These are phyloP conservation scores for Didymosphaeria variabile DNA, from an alignment of 2,329 filamentous ascomycete species.

Conservation along the genomic window DNA sequence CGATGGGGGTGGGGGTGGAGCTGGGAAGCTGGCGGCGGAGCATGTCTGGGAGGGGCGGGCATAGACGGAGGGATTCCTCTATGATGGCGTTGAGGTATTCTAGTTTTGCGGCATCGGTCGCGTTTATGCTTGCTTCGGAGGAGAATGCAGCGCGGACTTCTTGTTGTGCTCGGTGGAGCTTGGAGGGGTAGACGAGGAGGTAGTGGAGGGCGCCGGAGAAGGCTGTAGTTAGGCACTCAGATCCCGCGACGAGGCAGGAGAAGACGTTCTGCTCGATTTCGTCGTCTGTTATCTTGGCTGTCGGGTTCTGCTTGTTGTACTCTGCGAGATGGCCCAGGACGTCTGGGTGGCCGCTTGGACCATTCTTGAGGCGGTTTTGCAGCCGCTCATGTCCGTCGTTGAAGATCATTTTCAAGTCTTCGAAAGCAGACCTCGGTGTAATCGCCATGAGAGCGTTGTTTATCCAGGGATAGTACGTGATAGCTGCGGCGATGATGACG, in stretches of 20 bases:
- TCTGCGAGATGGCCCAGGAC: constrained; percentile 23
- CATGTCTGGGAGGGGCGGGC: constrained; percentile 22
- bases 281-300: neutral
- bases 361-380: constrained; percentile 3
- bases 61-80: constrained; percentile 17
- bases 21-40: constrained; percentile 28
- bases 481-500: constrained; percentile 11
- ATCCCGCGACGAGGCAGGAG: constrained; percentile 47
- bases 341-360: constrained; percentile 21
- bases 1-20: constrained; percentile 29
- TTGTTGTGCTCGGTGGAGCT: constrained; percentile 15
- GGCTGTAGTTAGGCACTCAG: constrained; percentile 47
- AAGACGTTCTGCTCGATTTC: constrained; percentile 44
- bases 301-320: constrained; percentile 18
- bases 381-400: constrained; percentile 18
- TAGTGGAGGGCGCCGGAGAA: constrained; percentile 41
- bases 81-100: constrained; percentile 15
- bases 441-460: constrained; percentile 11
- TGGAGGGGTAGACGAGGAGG: constrained; percentile 26
- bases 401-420: constrained; percentile 20
- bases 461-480: constrained; percentile 21
- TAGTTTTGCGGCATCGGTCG: constrained; percentile 8
- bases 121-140: constrained; percentile 18
- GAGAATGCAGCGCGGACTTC: constrained; percentile 25
- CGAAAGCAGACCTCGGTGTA: constrained; percentile 21